These are phyloP conservation scores for Marasmius tenuissimus DNA, from an alignment of 1,284 basidiomycete species.

Conservation along the genomic window DNA sequence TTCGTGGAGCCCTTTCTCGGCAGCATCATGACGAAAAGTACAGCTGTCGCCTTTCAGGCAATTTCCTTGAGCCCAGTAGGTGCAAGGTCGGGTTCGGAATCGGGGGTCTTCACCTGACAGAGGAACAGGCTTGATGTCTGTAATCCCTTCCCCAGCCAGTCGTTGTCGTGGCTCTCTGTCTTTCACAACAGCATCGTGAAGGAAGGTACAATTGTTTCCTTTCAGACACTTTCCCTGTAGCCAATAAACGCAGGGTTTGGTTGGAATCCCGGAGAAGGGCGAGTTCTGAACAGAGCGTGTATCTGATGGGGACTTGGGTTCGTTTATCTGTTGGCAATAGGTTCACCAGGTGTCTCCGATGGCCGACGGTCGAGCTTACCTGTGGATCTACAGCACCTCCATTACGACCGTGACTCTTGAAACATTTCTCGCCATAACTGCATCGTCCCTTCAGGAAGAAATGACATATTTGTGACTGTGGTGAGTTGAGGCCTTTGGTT, in stretches of 20 bases:
- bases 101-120: too few relatives aligned
- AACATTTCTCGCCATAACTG: conserved; percentile 6
- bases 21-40: conserved; percentile 15
- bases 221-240: not conserved
- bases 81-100: not conserved
- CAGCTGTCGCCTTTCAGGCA: conserved; percentile 20
- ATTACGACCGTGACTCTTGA: not conserved
- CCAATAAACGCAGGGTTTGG: not conserved
- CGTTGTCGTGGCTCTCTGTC: not conserved
- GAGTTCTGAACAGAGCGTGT: not conserved
- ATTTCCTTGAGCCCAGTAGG: conserved; percentile 7
- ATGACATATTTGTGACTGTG: not conserved
- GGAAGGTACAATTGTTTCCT: not conserved
- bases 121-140: too few relatives aligned
- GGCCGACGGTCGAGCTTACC: not conserved
- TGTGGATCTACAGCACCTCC: not conserved
- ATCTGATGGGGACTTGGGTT: not conserved
- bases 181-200: not conserved
- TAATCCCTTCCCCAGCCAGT: too few relatives aligned
- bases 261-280: not conserved
- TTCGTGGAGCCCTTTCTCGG: not conserved
- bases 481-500: not conserved
- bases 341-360: not conserved
- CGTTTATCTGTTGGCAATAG: not conserved
- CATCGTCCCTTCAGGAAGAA: conserved; percentile 8